A percentile compares a stretch with the other conserved stretches of the same genome.
These are phyloP conservation scores for Aspergillus egyptiacus DNA, from an alignment of 495 filamentous ascomycete genomes.

Conservation along the genomic window DNA sequence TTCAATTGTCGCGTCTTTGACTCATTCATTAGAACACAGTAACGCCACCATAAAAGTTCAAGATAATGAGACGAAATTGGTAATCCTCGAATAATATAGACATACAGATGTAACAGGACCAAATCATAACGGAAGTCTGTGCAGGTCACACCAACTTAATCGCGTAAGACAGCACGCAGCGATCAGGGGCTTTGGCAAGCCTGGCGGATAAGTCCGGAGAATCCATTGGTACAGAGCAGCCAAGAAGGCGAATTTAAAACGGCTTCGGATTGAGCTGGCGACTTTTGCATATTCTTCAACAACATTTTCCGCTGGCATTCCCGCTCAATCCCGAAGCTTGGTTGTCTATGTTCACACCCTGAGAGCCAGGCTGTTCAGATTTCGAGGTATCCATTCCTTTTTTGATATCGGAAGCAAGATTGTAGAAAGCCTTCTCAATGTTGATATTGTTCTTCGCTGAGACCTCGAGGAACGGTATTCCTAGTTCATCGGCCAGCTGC, in stretches of 20 bases:
- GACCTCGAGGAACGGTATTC: constrained; percentile 97
- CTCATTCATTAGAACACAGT: not conserved
- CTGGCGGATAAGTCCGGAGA: not conserved
- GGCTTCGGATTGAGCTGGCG: constrained; percentile 1
- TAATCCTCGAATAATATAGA: constrained; percentile 9
- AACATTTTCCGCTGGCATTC: constrained; percentile 74
- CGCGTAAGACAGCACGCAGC: not conserved
- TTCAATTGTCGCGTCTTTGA: not conserved
- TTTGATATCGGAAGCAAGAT: constrained; percentile 93
- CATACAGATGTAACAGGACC: constrained; percentile 10
- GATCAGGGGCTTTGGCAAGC: not conserved
- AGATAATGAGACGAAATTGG: not conserved
- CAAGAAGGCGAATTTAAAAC: constrained; percentile 3
- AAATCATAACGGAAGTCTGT: constrained; percentile 1
- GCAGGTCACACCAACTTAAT: not conserved
- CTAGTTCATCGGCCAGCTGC: constrained; percentile 87
- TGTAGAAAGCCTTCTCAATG: constrained; percentile 98
- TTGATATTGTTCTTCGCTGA: constrained; percentile 99
- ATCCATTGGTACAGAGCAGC: not conserved
- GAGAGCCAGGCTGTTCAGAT: constrained; percentile 58
- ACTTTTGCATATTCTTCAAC: constrained; percentile 45
- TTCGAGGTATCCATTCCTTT: constrained; percentile 72
- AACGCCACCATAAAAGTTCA: constrained; percentile 5
- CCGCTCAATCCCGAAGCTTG: constrained; percentile 52
- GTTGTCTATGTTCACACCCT: constrained; percentile 68